Evolutionary conservation across 1,139 yeast species (phyloP).

Genomic region (Saccharomyces hybrid): DNA sequence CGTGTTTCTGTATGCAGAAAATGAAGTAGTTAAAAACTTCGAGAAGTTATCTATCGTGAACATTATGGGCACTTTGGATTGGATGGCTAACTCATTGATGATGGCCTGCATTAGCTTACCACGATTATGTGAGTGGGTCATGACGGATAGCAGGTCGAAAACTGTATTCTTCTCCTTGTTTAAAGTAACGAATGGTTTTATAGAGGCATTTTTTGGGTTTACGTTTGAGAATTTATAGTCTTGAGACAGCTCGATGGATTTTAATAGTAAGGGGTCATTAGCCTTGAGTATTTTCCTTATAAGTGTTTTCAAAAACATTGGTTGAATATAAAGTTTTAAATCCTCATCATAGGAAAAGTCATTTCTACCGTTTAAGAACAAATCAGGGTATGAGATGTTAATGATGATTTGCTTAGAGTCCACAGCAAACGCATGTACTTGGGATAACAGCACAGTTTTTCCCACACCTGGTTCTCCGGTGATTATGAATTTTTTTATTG

Average conservation of each 20-base stretch:
- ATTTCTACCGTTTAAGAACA: constrained; percentile 60
- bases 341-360: constrained; percentile 55
- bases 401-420: constrained; percentile 48
- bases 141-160: constrained; percentile 35
- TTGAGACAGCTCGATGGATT: constrained; percentile 42
- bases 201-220: constrained; percentile 16
- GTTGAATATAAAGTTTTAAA: constrained; percentile 57
- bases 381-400: constrained; percentile 58
- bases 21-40: constrained; percentile 47
- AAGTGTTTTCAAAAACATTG: constrained; percentile 64
- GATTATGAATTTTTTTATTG: constrained; percentile 46
- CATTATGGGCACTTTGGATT: constrained; percentile 45
- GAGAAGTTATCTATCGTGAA: constrained; percentile 73
- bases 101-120: constrained; percentile 45
- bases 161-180: constrained; percentile 40
- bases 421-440: constrained; percentile 55
- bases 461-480: constrained; percentile 76
- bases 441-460: constrained; percentile 66
- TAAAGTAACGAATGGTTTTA: constrained; percentile 29
- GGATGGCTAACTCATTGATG: constrained; percentile 44
- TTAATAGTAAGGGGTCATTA: constrained; percentile 43
- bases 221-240: constrained; percentile 34
- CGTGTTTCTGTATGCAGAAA: constrained; percentile 54
- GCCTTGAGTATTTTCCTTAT: constrained; percentile 49
- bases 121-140: constrained; percentile 32